These are phyloP conservation scores for Spergularia bocconei DNA, from an alignment of 148 eudicot species.

Conservation along the genomic window DNA sequence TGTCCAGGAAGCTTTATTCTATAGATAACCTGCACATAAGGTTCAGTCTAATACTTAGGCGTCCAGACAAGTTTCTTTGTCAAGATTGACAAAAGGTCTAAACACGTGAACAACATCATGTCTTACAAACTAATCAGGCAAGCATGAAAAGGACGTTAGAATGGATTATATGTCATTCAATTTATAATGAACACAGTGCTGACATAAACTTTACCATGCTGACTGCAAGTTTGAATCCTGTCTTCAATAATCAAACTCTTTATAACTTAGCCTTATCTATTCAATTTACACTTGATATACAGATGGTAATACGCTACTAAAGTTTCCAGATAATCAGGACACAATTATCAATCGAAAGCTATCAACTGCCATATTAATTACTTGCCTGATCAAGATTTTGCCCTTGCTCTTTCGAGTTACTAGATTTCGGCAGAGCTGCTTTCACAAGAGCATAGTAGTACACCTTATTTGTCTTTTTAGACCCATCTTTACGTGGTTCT, in stretches of 20 bases:
- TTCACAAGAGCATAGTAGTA: slow-evolving; percentile 89
- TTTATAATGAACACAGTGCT: too few species aligned
- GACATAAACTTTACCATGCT: not conserved
- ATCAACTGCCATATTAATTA: not conserved
- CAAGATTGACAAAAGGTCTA: too few species aligned
- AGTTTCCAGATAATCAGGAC: not conserved
- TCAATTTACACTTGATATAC: not conserved
- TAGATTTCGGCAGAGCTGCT: slow-evolving; percentile 85
- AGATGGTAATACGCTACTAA: not conserved
- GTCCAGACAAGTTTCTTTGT: too few species aligned
- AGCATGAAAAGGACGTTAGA: not conserved
- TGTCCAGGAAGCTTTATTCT: slow-evolving; percentile 86
- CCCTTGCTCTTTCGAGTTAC: slow-evolving; percentile 62
- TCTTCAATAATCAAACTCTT: not conserved
- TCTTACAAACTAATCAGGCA: not conserved
- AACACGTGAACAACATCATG: not conserved
- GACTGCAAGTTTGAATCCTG: not conserved
- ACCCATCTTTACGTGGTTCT: slow-evolving; percentile 65
- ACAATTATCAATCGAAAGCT: not conserved
- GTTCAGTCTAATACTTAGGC: too few species aligned
- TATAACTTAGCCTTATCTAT: too few species aligned
- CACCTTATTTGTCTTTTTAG: slow-evolving; percentile 54
- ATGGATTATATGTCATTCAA: not conserved
- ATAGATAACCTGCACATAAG: slow-evolving; percentile 58
- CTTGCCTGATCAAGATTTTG: slow-evolving; percentile 84